A percentile compares a stretch with the other conserved stretches of the same genome.
phyloP scores from a whole-genome alignment of 75 land plant genomes.

The Pinus albicaulis region DNA sequence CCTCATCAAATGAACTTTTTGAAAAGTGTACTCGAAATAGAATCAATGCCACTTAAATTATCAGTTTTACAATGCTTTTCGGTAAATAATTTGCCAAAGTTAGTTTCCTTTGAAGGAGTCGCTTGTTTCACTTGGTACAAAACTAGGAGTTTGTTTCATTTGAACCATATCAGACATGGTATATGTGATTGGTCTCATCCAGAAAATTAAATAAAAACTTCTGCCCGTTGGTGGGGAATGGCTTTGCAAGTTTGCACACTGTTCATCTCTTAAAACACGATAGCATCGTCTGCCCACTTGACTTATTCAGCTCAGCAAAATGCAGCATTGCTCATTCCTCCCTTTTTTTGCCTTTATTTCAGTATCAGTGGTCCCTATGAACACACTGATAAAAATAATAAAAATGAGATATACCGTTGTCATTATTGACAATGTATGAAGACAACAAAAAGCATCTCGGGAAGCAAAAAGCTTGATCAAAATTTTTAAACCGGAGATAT shows the following conservation, averaged over 20 bases:
- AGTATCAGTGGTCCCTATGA: background rate
- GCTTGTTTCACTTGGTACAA: background rate
- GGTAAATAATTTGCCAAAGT: background rate
- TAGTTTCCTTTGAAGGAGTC: background rate
- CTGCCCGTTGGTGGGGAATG: background rate
- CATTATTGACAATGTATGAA: background rate
- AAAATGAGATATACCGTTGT: background rate
- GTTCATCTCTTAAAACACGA: background rate
- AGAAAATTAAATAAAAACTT: background rate
- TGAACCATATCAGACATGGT: background rate
- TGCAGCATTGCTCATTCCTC: background rate
- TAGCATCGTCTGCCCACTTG: background rate
- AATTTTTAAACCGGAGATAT: background rate
- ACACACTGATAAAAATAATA: background rate
- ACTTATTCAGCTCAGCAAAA: background rate
- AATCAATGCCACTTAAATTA: background rate
- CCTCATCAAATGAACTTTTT: background rate
- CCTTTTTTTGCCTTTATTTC: background rate
- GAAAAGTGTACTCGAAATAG: background rate
- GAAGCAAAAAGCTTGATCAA: background rate
- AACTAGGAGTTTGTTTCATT: background rate
- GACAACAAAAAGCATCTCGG: background rate
- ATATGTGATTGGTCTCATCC: background rate
- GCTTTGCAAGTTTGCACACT: background rate
- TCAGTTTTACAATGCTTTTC: background rate